Percentiles rank a stretch among this genome's conserved stretches.
Evolutionary conservation across 2,329 filamentous ascomycete genomes (phyloP).

Genomic region (Calycina herbarum): DNA sequence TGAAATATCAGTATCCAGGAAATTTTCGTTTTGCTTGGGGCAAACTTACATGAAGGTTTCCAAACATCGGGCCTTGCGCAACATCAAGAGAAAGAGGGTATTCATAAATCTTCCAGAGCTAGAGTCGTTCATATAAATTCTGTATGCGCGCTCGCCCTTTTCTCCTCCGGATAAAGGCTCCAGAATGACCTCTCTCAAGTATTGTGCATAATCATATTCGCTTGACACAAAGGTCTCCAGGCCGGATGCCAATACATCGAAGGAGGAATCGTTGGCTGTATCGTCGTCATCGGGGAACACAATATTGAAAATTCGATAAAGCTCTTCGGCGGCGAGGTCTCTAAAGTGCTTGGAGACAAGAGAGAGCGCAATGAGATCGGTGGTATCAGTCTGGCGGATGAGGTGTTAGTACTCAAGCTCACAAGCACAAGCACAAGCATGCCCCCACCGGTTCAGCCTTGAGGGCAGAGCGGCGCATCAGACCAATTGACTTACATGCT

Average conservation of each 20-base stretch:
- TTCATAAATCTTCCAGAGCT: slow-evolving; percentile 66
- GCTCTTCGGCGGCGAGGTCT: slow-evolving; percentile 55
- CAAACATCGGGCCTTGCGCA: slow-evolving; percentile 55
- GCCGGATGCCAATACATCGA: slow-evolving; percentile 57
- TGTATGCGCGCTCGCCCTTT: slow-evolving; percentile 55
- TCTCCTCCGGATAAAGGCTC: slow-evolving; percentile 54
- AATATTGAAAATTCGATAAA: slow-evolving; percentile 62
- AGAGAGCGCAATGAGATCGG: slow-evolving; percentile 57
- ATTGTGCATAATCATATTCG: slow-evolving; percentile 62
- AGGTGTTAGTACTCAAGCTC: not conserved
- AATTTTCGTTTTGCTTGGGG: not conserved
- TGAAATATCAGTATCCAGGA: not conserved
- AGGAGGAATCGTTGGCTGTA: slow-evolving; percentile 50
- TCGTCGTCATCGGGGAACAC: slow-evolving; percentile 62
- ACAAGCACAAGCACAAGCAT: not conserved
- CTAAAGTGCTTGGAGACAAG: slow-evolving; percentile 59
- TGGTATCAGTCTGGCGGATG: slow-evolving; percentile 47
- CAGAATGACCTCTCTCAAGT: slow-evolving; percentile 56
- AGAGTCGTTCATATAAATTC: slow-evolving; percentile 53
- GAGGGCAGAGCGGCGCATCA: not conserved
- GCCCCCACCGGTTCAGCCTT: slow-evolving; percentile 9
- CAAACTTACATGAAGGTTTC: slow-evolving; percentile 55
- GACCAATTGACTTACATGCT: slow-evolving; percentile 32
- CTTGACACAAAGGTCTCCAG: slow-evolving; percentile 63
- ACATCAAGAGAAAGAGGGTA: slow-evolving; percentile 55